Conservation (phyloP, 192 early-diverging fungal species). For the Entrophospora sp. region DNA sequence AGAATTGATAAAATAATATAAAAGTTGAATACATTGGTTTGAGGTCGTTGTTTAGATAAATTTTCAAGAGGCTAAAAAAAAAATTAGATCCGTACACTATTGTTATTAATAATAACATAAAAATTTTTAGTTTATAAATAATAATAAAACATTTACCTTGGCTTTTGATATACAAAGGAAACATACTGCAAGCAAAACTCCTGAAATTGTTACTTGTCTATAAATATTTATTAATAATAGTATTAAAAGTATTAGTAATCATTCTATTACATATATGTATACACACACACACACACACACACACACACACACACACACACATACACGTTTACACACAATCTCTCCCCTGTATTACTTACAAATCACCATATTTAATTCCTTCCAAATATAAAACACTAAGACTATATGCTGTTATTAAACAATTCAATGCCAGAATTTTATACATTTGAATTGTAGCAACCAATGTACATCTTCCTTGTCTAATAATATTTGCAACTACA, state of each 20-base stretch:
- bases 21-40: slow-evolving; percentile 90
- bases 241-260: background rate
- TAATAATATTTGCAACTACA: slow-evolving; percentile 80
- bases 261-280: too few relatives aligned
- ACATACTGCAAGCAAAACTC: slow-evolving; percentile 97
- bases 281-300: too few relatives aligned
- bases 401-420: slow-evolving; percentile 94
- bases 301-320: background rate
- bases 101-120: background rate
- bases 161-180: slow-evolving; percentile 98
- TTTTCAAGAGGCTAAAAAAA: slow-evolving; percentile 64
- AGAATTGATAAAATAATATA: slow-evolving; percentile 95
- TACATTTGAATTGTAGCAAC: slow-evolving; percentile 99
- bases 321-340: background rate
- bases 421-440: slow-evolving; percentile 98
- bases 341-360: slow-evolving; percentile 21
- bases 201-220: slow-evolving; percentile 88
- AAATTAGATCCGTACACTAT: slow-evolving; percentile 9
- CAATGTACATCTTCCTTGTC: slow-evolving; percentile 95
- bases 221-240: background rate
- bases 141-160: slow-evolving; percentile 30
- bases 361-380: slow-evolving; percentile 97
- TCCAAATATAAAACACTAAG: slow-evolving; percentile 93
- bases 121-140: background rate
- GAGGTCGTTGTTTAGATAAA: slow-evolving; percentile 87